Percentiles rank a stretch among this genome's conserved stretches.
phyloP scores from a whole-genome alignment of 352 stramenopile species.

The Plasmopara viticola region DNA sequence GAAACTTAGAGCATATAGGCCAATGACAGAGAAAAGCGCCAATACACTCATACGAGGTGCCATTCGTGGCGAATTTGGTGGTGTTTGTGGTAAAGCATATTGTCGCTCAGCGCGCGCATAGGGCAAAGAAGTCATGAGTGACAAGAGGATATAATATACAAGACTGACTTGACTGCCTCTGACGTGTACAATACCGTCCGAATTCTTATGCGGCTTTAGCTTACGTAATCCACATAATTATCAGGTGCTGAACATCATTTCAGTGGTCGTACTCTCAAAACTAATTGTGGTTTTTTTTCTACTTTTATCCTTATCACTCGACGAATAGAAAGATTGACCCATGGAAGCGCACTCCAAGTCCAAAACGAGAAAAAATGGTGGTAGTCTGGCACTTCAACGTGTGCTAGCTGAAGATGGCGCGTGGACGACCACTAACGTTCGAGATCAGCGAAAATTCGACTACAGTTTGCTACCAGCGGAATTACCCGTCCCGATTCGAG shows the following conservation, averaged over 20 bases:
- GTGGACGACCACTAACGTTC: conserved; percentile 18
- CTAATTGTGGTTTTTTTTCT: too few relatives aligned
- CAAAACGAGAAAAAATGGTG: conserved; percentile 10
- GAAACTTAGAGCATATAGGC: conserved; percentile 22
- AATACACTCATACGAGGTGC: conserved; percentile 14
- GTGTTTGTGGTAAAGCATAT: conserved; percentile 4
- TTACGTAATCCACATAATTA: too few relatives aligned
- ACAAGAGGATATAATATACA: not conserved
- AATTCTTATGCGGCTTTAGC: too few relatives aligned
- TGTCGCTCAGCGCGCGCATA: conserved; percentile 2
- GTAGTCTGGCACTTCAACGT: conserved; percentile 15
- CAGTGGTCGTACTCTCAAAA: not conserved
- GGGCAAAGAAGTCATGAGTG: not conserved
- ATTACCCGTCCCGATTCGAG: conserved; percentile 16
- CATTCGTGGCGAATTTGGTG: conserved; percentile 13
- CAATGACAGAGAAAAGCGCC: conserved; percentile 23
- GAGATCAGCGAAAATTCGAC: conserved; percentile 26
- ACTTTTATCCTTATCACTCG: too few relatives aligned
- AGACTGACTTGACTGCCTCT: too few relatives aligned
- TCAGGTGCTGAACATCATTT: not conserved
- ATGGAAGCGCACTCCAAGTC: conserved; percentile 13
- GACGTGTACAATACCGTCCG: too few relatives aligned
- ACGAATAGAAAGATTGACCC: conserved; percentile 10
- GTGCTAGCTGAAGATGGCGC: conserved; percentile 6
- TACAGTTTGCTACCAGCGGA: conserved; percentile 15